Evolutionary conservation across 2,329 filamentous ascomycete species (phyloP), one percentile per base, ranked within the genome.

Genomic region (Myotisia sp.): DNA sequence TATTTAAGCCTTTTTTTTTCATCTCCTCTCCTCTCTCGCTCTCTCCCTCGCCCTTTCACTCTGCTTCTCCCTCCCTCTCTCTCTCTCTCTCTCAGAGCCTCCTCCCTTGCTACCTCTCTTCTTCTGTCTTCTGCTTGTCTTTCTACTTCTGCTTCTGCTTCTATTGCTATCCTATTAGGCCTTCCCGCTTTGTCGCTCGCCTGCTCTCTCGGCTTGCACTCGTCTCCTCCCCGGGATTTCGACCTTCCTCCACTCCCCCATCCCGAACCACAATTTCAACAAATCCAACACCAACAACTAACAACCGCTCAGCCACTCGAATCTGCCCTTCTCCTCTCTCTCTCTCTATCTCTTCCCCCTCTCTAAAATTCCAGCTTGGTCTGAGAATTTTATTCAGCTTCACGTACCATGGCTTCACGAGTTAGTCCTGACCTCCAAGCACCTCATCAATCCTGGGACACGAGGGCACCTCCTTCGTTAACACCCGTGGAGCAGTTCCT

Each of bases 401-500:
- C 19, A 23, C 29, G 24, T n/a, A n/a, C 24, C 29, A 32, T 32
- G 29, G 29, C 29, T 17, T 24, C 29, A 32, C 29, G 29, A 32
- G 29, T 32, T 14, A 22, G 29, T 22, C 29, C 29, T 13, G 10
- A 14, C 12, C n/a, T 10, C 21, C 19, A 5, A 5, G 6, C 19
- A 9, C 3, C 9, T 22, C 4, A 4, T 14, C 19, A n/a, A 8
- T 23, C 9, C 29, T 32, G n/a, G n/a, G n/a, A n/a, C n/a, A n/a
- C n/a, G n/a, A n/a, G n/a, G n/a, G n/a, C n/a, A n/a, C n/a, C n/a
- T n/a, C n/a, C n/a, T n/a, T n/a, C n/a, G n/a, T n/a, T n/a, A n/a
- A 27, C 14, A 12, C 5, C 10, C 14, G 7, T 12, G 10, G 12
- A 22, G 29, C 44, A 87, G 79, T 87, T 86, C 56, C 66, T 87